Conservation (phyloP, 768 basidiomycete genomes). For the Tricholomella constricta region DNA sequence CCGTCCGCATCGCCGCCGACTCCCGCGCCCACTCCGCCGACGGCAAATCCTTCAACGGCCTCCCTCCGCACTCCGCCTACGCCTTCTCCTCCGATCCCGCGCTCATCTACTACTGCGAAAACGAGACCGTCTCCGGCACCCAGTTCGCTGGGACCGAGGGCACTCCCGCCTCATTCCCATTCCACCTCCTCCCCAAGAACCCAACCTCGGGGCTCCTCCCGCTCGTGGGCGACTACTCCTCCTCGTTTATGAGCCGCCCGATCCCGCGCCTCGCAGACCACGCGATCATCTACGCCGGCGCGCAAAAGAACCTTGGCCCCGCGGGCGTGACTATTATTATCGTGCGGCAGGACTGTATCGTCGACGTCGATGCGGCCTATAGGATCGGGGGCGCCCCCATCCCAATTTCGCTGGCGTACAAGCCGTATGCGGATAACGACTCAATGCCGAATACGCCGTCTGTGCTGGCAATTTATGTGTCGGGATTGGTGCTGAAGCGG, state of each 20-base stretch:
- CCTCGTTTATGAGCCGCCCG: conserved; percentile 94
- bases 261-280: conserved; percentile 88
- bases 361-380: conserved; percentile 82
- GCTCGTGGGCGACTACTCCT: conserved; percentile 93
- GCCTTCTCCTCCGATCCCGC: conserved; percentile 80
- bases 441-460: conserved; percentile 94
- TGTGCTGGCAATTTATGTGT: conserved; percentile 88
- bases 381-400: conserved; percentile 72
- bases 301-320: conserved; percentile 97
- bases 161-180: conserved; percentile 74
- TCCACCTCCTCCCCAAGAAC: conserved; percentile 59
- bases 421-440: conserved; percentile 70
- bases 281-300: conserved; percentile 94
- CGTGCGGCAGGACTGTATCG: conserved; percentile 92
- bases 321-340: conserved; percentile 92
- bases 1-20: conserved; percentile 73
- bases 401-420: conserved; percentile 82
- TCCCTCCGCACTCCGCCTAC: conserved; percentile 77
- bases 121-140: conserved; percentile 96
- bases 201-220: conserved; percentile 58
- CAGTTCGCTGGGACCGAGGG: conserved; percentile 68
- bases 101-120: conserved; percentile 97
- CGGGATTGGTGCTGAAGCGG: conserved; percentile 79
- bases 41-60: conserved; percentile 72
- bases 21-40: conserved; percentile 60